Percentiles rank a stretch among this genome's conserved stretches.
Conservation (phyloP, 2,329 filamentous ascomycete genomes). For the Nigrospora sphaerica region DNA sequence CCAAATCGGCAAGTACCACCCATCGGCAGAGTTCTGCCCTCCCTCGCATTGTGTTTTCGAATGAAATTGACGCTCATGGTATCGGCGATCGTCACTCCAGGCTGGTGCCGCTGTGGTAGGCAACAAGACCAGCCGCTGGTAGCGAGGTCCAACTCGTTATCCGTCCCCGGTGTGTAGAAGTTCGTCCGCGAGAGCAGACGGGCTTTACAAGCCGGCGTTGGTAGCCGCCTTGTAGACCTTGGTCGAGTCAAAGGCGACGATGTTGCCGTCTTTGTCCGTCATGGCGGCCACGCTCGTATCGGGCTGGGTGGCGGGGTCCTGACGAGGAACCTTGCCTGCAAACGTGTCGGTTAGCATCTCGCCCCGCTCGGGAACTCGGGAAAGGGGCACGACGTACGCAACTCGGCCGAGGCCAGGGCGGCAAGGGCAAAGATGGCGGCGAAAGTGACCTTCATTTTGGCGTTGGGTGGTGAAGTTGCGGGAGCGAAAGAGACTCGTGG, state of each 20-base stretch:
- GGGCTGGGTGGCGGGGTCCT: conserved; percentile 15
- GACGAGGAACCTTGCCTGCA: conserved; percentile 25
- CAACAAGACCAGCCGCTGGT: too few species aligned
- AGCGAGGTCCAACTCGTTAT: too few species aligned
- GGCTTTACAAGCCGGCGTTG: conserved; percentile 26
- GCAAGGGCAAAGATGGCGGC: conserved; percentile 38
- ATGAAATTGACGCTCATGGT: too few species aligned
- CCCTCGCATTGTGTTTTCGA: too few species aligned
- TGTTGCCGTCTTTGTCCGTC: conserved; percentile 35
- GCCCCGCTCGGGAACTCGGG: too few species aligned
- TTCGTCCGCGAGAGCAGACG: background rate
- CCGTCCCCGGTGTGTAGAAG: too few species aligned
- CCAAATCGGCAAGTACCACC: too few species aligned
- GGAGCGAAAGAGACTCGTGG: conserved; percentile 10
- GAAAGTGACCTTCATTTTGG: conserved; percentile 48
- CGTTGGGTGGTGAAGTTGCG: conserved; percentile 10
- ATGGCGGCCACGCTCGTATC: conserved; percentile 31
- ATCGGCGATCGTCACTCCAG: too few species aligned
- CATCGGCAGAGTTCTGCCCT: too few species aligned
- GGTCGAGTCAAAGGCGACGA: conserved; percentile 35
- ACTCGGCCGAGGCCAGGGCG: conserved; percentile 36
- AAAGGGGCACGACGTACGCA: conserved; percentile 13
- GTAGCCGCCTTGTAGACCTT: conserved; percentile 33
- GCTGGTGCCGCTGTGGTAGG: too few species aligned
- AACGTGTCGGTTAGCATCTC: background rate